Evolutionary conservation across 75 land plant genomes (phyloP), one percentile per base, ranked within the genome.

Genomic region (Selaginella tamariscina): DNA sequence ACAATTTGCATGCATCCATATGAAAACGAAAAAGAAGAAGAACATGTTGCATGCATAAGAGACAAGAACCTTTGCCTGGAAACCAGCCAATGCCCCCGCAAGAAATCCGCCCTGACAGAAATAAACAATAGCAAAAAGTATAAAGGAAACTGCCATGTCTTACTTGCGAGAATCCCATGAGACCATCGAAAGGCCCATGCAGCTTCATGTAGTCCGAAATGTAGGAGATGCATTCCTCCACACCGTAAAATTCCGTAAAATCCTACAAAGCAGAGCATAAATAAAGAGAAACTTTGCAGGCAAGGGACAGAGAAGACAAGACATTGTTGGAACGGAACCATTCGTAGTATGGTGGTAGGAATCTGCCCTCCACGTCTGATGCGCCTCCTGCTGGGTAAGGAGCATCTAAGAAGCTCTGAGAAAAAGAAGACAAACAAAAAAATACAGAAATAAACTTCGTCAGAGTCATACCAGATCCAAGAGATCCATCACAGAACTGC

Each of bases 151-250:
- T 28, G 33, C 13, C 32, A 24, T 1, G 0, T 33, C 1, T 20
- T 60, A 88, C 97, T 89, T 93, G 98, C 15, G 98, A 93, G 68
- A 93, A 93, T 9, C 98, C 98, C 39, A 93, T 63, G 27, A 93
- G 44, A 2, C 98, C 98, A 83, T 93, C 88, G 62, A 82, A 82
- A 0, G 98, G 95, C 2, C 91, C 98, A 49, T 83, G 75, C 70
- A 75, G 65, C 29, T 83, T 73, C 84, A 93, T 89, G 69, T 66
- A 78, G 32, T 89, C 83, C 56, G 88, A 79, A 8, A 93, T 85
- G 80, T 72, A 85, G 11, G 74, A 69, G 15, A 86, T 77, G 62
- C 91, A 86, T 59, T 89, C 80, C n/a, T 89, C 86, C 49, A 89
- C 68, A 55, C 83, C 81, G 27, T 56, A 65, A 67, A 81, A 89